Conservation (phyloP, 257 asterid species). For the Solanum chmielewskii region DNA sequence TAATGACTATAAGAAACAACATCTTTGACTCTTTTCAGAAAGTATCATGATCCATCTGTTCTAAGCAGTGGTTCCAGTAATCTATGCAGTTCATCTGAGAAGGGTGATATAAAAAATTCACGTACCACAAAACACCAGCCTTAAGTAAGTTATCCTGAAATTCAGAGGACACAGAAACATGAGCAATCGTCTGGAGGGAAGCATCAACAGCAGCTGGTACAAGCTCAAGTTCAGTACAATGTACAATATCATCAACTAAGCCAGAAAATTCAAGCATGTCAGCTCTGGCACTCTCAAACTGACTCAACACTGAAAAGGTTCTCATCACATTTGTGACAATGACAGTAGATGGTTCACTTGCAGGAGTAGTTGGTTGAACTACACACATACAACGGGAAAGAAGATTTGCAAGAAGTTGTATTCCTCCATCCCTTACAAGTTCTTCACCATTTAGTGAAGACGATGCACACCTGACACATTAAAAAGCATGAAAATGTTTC, state of each 20-base stretch:
- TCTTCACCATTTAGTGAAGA: slow-evolving; percentile 96
- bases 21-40: not conserved
- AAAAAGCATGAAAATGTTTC: not conserved
- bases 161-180: slow-evolving; percentile 64
- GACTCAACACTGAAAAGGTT: slow-evolving; percentile 82
- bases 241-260: slow-evolving; percentile 82
- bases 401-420: slow-evolving; percentile 82
- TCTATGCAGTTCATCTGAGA: not conserved
- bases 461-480: slow-evolving; percentile 61
- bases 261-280: slow-evolving; percentile 79
- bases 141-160: slow-evolving; percentile 74
- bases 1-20: not conserved
- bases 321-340: slow-evolving; percentile 80
- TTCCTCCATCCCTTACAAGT: slow-evolving; percentile 95
- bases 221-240: slow-evolving; percentile 89
- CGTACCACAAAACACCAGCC: slow-evolving; percentile 93
- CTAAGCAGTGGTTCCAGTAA: not conserved
- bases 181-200: slow-evolving; percentile 82
- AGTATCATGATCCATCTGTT: not conserved
- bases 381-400: slow-evolving; percentile 95
- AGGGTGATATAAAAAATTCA: slow-evolving; percentile 1
- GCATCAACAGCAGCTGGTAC: slow-evolving; percentile 78
- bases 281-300: slow-evolving; percentile 79
- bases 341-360: slow-evolving; percentile 67
- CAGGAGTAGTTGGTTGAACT: slow-evolving; percentile 83